Evolutionary conservation across 306 rosid species (phyloP), one percentile per base, ranked within the genome.

Genomic region (Trifolium dubium): DNA sequence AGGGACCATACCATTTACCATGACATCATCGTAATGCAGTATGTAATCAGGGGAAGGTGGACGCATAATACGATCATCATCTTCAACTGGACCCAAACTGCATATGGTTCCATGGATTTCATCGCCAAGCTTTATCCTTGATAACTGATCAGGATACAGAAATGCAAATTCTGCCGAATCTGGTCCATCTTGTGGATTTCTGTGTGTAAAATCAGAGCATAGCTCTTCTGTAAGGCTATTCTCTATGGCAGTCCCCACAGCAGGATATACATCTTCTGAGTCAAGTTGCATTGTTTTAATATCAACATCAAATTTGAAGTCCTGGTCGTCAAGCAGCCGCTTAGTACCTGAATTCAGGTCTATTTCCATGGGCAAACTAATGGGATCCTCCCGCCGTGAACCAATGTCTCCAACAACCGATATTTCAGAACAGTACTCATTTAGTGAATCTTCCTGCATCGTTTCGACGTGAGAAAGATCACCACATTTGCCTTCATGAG

Each of bases 261-360:
- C 60, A 74, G 82, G 73, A 56, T 86, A 71, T 49, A 66, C 74
- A 62, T 72, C 82, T 63, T 83, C 91, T 14, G 81, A 78, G 41
- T 73, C 77, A 43, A 68, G 74, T 74, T 76, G 85, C 75, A 77
- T 65, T 19, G 73, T 83, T 64, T 31, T 30, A 31, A 47, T 55
- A 64, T 46, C 53, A 67, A 77, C 67, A 62, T 67, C 83, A 5
- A 82, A 69, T 70, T 82, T 73, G 66, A 68, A 78, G 75, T 66
- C 46, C 51, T 11, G 70, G 77, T 54, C 61, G 18, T 76, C 84
- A 67, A 47, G 83, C 62, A 51, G 69, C 9, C 71, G 56, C 46
- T 49, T 32, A 56, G 67, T 61, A 67, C 67, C 80, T 37, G 81
- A 67, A 77, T 47, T 63, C 13, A 63, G 55, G 64, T 80, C 83